Evolutionary conservation across 148 eudicot species (phyloP), one percentile per base, ranked within the genome.

Genomic region (Linanthus parryae): DNA sequence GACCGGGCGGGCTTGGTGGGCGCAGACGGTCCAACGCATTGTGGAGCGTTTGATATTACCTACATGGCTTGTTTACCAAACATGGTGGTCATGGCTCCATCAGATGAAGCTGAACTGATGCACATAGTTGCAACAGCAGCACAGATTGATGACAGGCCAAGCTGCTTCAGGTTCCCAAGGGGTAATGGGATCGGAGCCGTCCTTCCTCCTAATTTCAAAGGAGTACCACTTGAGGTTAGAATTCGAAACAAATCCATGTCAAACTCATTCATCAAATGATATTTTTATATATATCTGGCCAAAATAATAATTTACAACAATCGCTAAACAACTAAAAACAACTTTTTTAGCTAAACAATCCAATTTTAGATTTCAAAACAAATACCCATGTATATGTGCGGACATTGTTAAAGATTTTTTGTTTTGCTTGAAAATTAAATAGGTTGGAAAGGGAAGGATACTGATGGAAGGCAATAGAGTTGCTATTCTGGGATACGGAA

Each of bases 11-110:
- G 94, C 13, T 66, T 84, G 42, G 94, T 84, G 11, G 94, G 94
- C 36, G 88, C 84, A 55, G 94, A 84, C 59, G 94, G 94, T 47
- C 94, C 94, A 1, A 84, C 94, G 6, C 94, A 84, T 34, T 75
- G 88, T 59, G 88, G 94, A 47, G 84, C 94, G 1, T 84, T 84
- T 45, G 94, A 81, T 63, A 73, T 76, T 10, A 60, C 94, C 1
- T 84, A 73, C 53, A 84, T 84, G 94, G 84, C 94, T 21, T 75
- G 84, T 43, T 66, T 84, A 56, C 94, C 88, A 43, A 84, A 84
- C 37, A 84, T 84, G 94, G 78, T 84, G 18, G 94, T 84, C 46
- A 84, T 84, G 94, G 94, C 94, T 47, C 84, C 94, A 19, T 73
- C 88, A 0, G 80, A 84, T 54, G 94, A 84, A 57, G 79, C 84